A percentile compares a stretch with the other conserved stretches of the same genome.
These are phyloP conservation scores for Ceratobasidium sp. DNA, from an alignment of 1,284 basidiomycete genomes.

Conservation along the genomic window DNA sequence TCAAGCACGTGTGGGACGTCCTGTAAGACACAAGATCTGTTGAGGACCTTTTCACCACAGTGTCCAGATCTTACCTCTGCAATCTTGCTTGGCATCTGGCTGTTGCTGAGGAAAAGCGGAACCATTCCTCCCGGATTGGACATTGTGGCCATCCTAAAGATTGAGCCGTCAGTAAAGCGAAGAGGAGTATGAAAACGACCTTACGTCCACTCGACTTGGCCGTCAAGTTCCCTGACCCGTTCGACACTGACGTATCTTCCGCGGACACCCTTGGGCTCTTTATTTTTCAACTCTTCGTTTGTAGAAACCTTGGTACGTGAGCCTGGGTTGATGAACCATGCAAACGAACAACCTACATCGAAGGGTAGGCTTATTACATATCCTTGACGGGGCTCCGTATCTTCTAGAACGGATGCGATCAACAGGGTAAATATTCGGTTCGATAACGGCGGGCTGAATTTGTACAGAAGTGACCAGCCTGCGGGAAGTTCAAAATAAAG, in stretches of 20 bases:
- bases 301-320: background rate
- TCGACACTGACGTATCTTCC: constrained; percentile 37
- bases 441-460: constrained; percentile 20
- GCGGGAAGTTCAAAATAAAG: too few species aligned
- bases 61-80: background rate
- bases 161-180: background rate
- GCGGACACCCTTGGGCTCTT: constrained; percentile 30
- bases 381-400: constrained; percentile 5
- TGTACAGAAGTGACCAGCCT: constrained; percentile 35
- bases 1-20: constrained; percentile 37
- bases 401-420: constrained; percentile 29
- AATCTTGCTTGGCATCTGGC: constrained; percentile 33
- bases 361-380: constrained; percentile 37
- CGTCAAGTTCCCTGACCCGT: constrained; percentile 16
- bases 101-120: constrained; percentile 21
- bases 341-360: constrained; percentile 4
- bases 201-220: constrained; percentile 35
- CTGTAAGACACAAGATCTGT: background rate
- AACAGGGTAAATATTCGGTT: constrained; percentile 26
- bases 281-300: too few species aligned
- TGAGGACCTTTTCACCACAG: constrained; percentile 14
- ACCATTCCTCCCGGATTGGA: constrained; percentile 32
- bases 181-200: background rate
- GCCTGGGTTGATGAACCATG: background rate
- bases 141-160: constrained; percentile 28